Conservation (phyloP, 1,284 basidiomycete species). For the Macrocystidia cucumis region DNA sequence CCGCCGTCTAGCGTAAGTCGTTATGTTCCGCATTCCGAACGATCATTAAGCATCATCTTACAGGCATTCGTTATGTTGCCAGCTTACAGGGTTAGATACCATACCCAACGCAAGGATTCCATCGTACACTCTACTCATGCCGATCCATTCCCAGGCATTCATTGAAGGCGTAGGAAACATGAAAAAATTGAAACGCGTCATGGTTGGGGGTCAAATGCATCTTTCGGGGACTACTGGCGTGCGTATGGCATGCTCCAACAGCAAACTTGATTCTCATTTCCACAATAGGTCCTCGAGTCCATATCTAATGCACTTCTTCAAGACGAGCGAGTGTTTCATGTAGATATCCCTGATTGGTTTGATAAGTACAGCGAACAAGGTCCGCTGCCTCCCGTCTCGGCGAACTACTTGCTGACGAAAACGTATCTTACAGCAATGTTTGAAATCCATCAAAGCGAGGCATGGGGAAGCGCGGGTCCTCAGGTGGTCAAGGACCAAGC, state of each 20-base stretch:
- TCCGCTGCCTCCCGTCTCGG: constrained; percentile 8
- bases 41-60: neutral
- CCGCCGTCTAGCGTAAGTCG: constrained; percentile 20
- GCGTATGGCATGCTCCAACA: neutral
- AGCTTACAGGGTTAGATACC: constrained; percentile 17
- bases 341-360: no score
- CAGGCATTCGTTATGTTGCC: constrained; percentile 23
- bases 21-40: neutral
- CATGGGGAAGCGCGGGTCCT: constrained; percentile 22
- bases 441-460: constrained; percentile 18
- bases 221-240: neutral
- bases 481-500: constrained; percentile 23
- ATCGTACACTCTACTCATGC: neutral
- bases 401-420: neutral
- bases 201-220: constrained; percentile 11
- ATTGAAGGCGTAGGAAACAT: constrained; percentile 19
- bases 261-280: neutral
- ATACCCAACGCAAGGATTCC: no score
- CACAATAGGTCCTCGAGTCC: no score
- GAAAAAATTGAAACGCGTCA: constrained; percentile 11
- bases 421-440: constrained; percentile 15
- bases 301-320: neutral
- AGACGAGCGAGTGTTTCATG: neutral
- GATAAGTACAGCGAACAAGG: constrained; percentile 27
- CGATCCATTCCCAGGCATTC: constrained; percentile 17